Percentiles rank a stretch among this genome's conserved stretches.
Evolutionary conservation across 2,329 filamentous ascomycete species (phyloP).

Genomic region (Ceratocystis alfenasii): DNA sequence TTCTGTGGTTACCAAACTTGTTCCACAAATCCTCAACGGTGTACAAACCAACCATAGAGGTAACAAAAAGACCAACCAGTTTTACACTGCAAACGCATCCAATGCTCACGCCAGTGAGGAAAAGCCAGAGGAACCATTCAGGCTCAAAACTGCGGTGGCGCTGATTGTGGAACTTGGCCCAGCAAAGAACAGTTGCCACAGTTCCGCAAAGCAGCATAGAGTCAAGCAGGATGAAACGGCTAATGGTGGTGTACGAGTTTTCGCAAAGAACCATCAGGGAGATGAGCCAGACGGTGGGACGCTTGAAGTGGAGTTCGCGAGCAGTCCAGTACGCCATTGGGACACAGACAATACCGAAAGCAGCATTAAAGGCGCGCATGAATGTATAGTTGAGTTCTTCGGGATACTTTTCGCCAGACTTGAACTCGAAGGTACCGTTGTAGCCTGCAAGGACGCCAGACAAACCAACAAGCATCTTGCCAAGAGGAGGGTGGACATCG

Average conservation of each 20-base stretch:
- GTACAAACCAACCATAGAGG: constrained; percentile 87
- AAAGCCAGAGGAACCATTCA: constrained; percentile 91
- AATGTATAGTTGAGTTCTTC: constrained; percentile 92
- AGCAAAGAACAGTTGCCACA: constrained; percentile 94
- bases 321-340: constrained; percentile 93
- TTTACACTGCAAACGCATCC: constrained; percentile 98
- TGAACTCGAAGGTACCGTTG: constrained; percentile 99
- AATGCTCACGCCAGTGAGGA: constrained; percentile 87
- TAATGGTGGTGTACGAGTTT: constrained; percentile 98
- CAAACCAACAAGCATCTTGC: constrained; percentile 95
- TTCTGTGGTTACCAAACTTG: constrained; percentile 89
- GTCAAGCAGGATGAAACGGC: constrained; percentile 92
- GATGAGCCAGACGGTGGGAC: constrained; percentile 84
- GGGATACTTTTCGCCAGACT: constrained; percentile 92
- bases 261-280: constrained; percentile 96
- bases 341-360: constrained; percentile 85
- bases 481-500: constrained; percentile 76
- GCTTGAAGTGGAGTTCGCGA: constrained; percentile 74
- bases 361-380: constrained; percentile 95
- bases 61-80: constrained; percentile 93
- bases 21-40: constrained; percentile 95
- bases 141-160: constrained; percentile 74
- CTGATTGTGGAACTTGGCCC: constrained; percentile 88
- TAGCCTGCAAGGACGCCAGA: constrained; percentile 95
- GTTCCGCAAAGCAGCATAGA: constrained; percentile 98